Percentiles rank a stretch among this genome's conserved stretches.
phyloP scores from a whole-genome alignment of 306 rosid species.

The Inga laurina region DNA sequence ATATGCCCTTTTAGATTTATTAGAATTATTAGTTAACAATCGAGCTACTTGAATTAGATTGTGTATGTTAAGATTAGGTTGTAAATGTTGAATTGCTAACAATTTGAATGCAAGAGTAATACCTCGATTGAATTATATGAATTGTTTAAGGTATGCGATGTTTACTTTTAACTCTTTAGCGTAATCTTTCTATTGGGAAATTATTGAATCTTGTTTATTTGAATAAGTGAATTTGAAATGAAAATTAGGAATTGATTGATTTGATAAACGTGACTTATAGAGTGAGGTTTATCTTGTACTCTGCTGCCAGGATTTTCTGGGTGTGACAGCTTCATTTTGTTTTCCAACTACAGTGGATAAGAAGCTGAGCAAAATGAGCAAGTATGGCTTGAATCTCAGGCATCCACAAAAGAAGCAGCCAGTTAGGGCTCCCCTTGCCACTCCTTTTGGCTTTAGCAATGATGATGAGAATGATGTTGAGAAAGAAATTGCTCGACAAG shows the following conservation, averaged over 20 bases:
- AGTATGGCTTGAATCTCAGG: conserved; percentile 85
- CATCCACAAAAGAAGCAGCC: conserved; percentile 60
- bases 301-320: neutral
- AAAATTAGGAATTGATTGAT: neutral
- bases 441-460: conserved; percentile 63
- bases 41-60: neutral
- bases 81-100: neutral
- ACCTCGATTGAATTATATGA: neutral
- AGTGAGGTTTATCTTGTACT: neutral
- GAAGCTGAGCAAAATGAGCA: conserved; percentile 58
- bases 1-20: neutral
- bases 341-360: conserved; percentile 23
- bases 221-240: neutral
- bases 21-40: neutral
- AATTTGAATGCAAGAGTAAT: neutral
- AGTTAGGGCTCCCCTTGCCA: conserved; percentile 51
- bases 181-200: neutral
- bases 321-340: neutral
- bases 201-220: neutral
- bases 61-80: neutral
- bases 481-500: conserved; percentile 80
- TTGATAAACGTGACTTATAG: neutral
- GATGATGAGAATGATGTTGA: conserved; percentile 74
- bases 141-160: neutral
- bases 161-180: neutral